phyloP scores from a whole-genome alignment of 140 eudicot genomes.

The Stevia rebaudiana region DNA sequence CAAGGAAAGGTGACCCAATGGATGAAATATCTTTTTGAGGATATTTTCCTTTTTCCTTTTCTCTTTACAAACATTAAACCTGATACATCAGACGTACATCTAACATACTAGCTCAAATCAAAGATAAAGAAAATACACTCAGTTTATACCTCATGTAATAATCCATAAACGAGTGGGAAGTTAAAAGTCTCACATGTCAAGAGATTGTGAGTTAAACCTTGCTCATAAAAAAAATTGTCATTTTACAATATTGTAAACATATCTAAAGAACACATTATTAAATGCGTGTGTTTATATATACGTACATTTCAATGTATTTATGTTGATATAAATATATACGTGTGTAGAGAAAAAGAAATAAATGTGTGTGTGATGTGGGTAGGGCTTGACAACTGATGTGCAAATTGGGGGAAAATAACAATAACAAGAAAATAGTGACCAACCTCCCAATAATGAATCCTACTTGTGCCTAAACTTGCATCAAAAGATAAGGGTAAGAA shows the following conservation, averaged over 20 bases:
- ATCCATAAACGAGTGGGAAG: no score
- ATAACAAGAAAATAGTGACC: constrained; percentile 33
- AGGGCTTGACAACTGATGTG: constrained; percentile 27
- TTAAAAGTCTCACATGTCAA: no score
- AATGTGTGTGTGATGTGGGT: constrained; percentile 8
- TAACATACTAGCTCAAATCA: neutral
- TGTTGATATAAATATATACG: neutral
- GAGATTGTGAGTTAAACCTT: no score
- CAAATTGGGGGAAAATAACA: constrained; percentile 25
- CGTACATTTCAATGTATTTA: neutral
- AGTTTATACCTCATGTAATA: neutral
- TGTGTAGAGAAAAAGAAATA: neutral
- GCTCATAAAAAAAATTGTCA: no score
- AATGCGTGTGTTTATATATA: neutral
- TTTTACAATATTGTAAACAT: no score
- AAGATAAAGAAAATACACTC: neutral
- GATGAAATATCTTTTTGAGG: neutral
- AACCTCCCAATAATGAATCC: constrained; percentile 32
- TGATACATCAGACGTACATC: neutral
- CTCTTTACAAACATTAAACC: neutral
- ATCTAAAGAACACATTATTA: no score
- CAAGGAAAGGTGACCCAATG: no score
- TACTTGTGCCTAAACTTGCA: constrained; percentile 64
- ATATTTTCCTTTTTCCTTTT: no score
- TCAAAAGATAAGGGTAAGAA: constrained; percentile 53